A percentile compares a stretch with the other conserved stretches of the same genome.
Evolutionary conservation across 2,329 filamentous ascomycete genomes (phyloP).

Genomic region (Pochonia chlamydosporia): DNA sequence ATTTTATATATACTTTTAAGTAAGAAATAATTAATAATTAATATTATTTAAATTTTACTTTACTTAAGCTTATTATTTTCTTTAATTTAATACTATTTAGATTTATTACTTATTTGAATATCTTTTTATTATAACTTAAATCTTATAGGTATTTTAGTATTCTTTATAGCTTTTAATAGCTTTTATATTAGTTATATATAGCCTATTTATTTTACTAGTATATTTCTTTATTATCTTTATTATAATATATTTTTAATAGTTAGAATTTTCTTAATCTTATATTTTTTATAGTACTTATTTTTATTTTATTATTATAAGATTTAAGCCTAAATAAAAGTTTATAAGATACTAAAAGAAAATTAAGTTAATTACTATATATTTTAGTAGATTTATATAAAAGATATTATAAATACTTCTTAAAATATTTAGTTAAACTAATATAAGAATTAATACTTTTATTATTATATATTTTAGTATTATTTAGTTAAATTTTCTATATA

Average conservation of each 20-base stretch:
- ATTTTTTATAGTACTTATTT: not conserved
- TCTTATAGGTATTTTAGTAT: conserved; percentile 1
- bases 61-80: no score
- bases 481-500: conserved; percentile 1
- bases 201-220: conserved; percentile 6
- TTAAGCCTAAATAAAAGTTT: not conserved
- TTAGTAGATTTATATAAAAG: not conserved
- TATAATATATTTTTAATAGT: conserved; percentile 2
- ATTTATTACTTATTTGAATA: not conserved
- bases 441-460: not conserved
- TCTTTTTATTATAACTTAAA: not conserved
- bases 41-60: no score
- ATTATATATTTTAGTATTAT: conserved; percentile 1
- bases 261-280: not conserved
- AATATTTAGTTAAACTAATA: conserved; percentile 4
- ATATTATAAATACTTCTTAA: not conserved
- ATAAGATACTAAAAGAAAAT: not conserved
- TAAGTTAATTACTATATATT: not conserved
- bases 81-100: no score
- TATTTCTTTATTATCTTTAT: conserved; percentile 2
- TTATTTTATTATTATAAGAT: not conserved
- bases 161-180: no score
- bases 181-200: conserved; percentile 1
- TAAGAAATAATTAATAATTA: no score
- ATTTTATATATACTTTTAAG: no score